phyloP scores from a whole-genome alignment of 208 protist species.

The Trypanosoma boissoni region DNA sequence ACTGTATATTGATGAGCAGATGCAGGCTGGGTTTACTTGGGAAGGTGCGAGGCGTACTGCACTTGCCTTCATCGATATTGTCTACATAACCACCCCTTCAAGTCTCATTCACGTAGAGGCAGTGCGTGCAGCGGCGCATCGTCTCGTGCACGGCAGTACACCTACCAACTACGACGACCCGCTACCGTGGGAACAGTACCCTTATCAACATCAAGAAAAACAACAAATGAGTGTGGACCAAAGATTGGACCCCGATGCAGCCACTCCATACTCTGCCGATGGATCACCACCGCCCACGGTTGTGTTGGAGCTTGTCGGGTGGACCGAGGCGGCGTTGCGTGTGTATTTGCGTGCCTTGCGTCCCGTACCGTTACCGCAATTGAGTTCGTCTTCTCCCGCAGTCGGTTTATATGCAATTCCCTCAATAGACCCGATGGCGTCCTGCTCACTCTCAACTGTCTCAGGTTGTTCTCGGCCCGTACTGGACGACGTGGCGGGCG shows the following conservation, averaged over 20 bases:
- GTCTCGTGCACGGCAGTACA: slow-evolving; percentile 13
- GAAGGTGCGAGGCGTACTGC: slow-evolving; percentile 27
- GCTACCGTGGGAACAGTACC: slow-evolving; percentile 14
- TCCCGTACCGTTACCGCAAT: not conserved
- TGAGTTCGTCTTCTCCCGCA: no score
- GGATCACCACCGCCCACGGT: slow-evolving; percentile 17
- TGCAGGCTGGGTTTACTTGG: slow-evolving; percentile 37
- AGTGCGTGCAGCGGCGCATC: slow-evolving; percentile 23
- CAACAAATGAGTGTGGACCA: not conserved
- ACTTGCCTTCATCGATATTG: slow-evolving; percentile 36
- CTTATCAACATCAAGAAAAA: not conserved
- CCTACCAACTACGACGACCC: no score
- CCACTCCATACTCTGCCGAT: no score
- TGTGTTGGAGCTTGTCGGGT: slow-evolving; percentile 47
- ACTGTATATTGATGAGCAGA: slow-evolving; percentile 42
- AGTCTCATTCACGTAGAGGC: slow-evolving; percentile 34
- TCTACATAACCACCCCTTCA: slow-evolving; percentile 22
- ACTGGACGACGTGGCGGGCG: slow-evolving; percentile 31
- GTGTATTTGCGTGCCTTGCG: slow-evolving; percentile 35
- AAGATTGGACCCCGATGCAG: no score
- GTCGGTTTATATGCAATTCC: no score
- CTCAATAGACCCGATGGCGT: not conserved
- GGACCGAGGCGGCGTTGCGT: slow-evolving; percentile 36
- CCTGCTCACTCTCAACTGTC: not conserved
- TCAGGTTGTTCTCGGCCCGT: not conserved